Percentiles rank a stretch among this genome's conserved stretches.
Conservation (phyloP, 176 grass and related monocot species). For the Carex cristatella region DNA sequence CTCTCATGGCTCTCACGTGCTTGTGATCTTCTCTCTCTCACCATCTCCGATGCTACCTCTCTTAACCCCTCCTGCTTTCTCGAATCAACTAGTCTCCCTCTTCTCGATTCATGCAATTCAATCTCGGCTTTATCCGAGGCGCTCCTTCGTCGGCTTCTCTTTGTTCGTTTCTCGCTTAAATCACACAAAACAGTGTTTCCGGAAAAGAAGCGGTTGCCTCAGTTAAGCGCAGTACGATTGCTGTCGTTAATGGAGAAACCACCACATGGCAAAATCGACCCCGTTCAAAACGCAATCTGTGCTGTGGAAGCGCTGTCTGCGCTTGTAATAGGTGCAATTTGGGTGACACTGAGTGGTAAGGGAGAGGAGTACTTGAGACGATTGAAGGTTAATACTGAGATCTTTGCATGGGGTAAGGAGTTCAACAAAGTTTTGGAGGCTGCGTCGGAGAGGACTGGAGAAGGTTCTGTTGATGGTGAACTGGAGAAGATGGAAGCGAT, state of each 20-base stretch:
- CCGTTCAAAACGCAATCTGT: slow-evolving; percentile 34
- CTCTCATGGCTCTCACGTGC: slow-evolving; percentile 36
- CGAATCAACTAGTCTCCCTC: slow-evolving; percentile 40
- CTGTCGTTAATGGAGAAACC: slow-evolving; percentile 21
- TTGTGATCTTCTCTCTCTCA: slow-evolving; percentile 43
- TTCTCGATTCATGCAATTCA: slow-evolving; percentile 70
- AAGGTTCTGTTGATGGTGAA: slow-evolving; percentile 29
- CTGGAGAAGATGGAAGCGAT: slow-evolving; percentile 35
- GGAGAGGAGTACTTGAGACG: not conserved
- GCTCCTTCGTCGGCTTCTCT: slow-evolving; percentile 52
- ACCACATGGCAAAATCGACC: slow-evolving; percentile 18
- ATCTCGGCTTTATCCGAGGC: slow-evolving; percentile 38
- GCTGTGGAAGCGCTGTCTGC: slow-evolving; percentile 53
- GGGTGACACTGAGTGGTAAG: slow-evolving; percentile 32
- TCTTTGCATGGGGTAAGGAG: slow-evolving; percentile 44
- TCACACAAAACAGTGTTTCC: slow-evolving; percentile 13
- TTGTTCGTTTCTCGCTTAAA: slow-evolving; percentile 59
- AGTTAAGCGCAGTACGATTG: slow-evolving; percentile 25
- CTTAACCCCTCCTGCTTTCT: slow-evolving; percentile 1
- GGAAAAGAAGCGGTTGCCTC: slow-evolving; percentile 11
- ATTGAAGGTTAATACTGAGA: not conserved
- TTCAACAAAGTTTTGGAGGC: slow-evolving; percentile 52
- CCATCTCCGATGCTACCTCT: slow-evolving; percentile 28
- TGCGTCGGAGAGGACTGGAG: slow-evolving; percentile 10
- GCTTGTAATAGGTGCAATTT: slow-evolving; percentile 33